A percentile compares a stretch with the other conserved stretches of the same genome.
These are phyloP conservation scores for Aspergillus sp. DNA, from an alignment of 2,329 filamentous ascomycete species.

Conservation along the genomic window DNA sequence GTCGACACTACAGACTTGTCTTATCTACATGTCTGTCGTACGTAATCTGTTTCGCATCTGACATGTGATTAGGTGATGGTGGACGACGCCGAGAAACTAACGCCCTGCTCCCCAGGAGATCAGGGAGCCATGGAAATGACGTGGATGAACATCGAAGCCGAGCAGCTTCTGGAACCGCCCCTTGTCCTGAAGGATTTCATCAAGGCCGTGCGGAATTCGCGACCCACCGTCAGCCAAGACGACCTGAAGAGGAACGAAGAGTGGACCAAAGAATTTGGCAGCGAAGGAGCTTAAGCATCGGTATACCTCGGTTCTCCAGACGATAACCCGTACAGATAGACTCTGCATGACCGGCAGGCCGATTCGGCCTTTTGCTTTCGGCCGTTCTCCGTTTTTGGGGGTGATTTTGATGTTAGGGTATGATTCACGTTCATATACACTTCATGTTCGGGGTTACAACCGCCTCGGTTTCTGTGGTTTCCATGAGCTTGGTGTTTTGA, in stretches of 20 bases:
- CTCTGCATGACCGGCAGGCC: not conserved
- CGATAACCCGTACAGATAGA: not conserved
- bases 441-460: not conserved
- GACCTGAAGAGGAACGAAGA: constrained; percentile 83
- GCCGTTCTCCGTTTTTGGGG: not conserved
- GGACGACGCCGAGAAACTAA: constrained; percentile 61
- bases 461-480: not conserved
- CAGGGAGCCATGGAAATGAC: constrained; percentile 85
- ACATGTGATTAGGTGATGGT: constrained; percentile 59
- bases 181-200: constrained; percentile 89
- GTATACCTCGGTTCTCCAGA: not conserved
- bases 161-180: constrained; percentile 80
- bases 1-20: not conserved
- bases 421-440: not conserved
- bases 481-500: constrained; percentile 30
- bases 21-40: not conserved
- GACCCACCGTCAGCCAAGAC: constrained; percentile 85
- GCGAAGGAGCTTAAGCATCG: constrained; percentile 67
- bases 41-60: constrained; percentile 1
- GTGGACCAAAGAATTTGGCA: constrained; percentile 96
- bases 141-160: constrained; percentile 82
- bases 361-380: not conserved
- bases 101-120: constrained; percentile 92
- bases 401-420: not conserved
- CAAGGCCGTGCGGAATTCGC: constrained; percentile 81